Evolutionary conservation across 768 basidiomycete genomes (phyloP).

Genomic region (Leccinum broughii): DNA sequence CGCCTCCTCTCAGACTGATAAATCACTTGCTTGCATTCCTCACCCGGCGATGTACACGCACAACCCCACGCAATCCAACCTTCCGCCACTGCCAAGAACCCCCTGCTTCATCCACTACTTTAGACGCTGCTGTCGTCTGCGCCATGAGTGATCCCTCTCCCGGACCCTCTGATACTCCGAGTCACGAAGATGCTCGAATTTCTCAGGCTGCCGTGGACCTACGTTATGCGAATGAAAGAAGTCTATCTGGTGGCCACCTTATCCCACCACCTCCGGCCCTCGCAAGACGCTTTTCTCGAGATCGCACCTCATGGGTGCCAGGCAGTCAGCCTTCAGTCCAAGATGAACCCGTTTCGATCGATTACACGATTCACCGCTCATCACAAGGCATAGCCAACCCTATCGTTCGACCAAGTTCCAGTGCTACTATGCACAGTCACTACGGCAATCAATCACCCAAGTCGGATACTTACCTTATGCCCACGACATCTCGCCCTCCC

Average conservation of each 20-base stretch:
- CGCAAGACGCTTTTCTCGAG: neutral
- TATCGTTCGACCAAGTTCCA: neutral
- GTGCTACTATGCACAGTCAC: neutral
- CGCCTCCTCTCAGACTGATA: neutral
- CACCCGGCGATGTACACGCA: neutral
- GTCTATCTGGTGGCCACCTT: neutral
- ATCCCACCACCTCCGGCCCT: neutral
- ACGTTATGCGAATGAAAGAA: neutral
- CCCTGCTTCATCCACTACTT: neutral
- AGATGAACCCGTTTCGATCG: neutral
- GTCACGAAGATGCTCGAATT: neutral
- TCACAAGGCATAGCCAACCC: neutral
- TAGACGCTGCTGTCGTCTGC: slow-evolving; percentile 4
- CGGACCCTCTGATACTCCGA: neutral
- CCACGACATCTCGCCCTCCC: neutral
- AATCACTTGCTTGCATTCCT: slow-evolving; percentile 5
- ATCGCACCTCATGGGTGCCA: neutral
- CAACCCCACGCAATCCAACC: neutral
- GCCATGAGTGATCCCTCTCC: slow-evolving; percentile 17
- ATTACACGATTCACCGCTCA: neutral
- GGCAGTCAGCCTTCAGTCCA: neutral
- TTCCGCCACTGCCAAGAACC: neutral
- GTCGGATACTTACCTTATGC: neutral
- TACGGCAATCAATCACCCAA: neutral
- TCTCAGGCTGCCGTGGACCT: slow-evolving; percentile 11